Evolutionary conservation across 2,329 filamentous ascomycete genomes (phyloP), one percentile per base, ranked within the genome.

Genomic region (Sporothrix humicola): DNA sequence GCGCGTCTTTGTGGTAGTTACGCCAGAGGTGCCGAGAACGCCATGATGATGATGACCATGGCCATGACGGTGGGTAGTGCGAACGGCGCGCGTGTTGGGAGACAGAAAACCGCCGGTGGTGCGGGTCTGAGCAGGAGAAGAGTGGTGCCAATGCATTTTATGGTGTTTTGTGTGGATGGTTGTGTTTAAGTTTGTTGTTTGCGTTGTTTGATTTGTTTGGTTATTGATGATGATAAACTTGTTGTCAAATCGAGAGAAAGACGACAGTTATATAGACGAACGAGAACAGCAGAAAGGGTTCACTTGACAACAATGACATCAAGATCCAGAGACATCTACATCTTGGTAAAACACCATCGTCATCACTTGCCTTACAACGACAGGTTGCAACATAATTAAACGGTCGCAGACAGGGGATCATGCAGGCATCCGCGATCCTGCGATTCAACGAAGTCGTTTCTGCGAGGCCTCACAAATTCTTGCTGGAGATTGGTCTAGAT

Each of bases 61-160:
- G 59, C n/a, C 31, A 66, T 69, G 46, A 8, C 20, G n/a, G 65
- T 69, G 65, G 48, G 66, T 58, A 15, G 50, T 58, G 52, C 52
- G 52, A 0, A 56, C 46, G 15, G 68, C 48, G 48, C 58, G 73
- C 3, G 46, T 44, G 26, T 63, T 58, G 69, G 66, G 68, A 13
- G 73, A 70, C 54, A 69, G 58, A 46, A 63, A 65, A 58, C 63
- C 70, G 69, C 69, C 69, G 2, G 42, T 52, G 4, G 69, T 37
- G 69, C 56, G 56, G 46, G 56, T 20, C 17, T 71, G 69, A 5
- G 10, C 52, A 26, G 26, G 31, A 5, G 31, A 37, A 13, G 37
- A 66, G 58, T 44, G 37, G 44, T 68, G 23, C 46, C 26, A 73
- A 59, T 65, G 70, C 20, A 70, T 73, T 56, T 73, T n/a, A 52